Evolutionary conservation across 768 basidiomycete species (phyloP).

Genomic region (Sarcodon sp.): DNA sequence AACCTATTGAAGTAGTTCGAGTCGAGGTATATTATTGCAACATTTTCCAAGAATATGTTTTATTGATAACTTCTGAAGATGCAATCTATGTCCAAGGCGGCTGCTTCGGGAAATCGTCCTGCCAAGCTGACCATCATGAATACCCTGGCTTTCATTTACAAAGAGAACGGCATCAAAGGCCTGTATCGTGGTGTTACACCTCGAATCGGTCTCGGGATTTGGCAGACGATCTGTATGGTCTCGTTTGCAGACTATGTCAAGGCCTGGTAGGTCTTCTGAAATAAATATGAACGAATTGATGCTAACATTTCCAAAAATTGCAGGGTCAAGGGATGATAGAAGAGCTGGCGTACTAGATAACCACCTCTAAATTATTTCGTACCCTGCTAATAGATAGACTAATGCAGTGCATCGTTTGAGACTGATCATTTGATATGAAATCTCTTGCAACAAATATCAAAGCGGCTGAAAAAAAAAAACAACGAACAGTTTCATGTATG

Average conservation of each 20-base stretch:
- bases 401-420: not conserved
- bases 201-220: conserved; percentile 89
- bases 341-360: not conserved
- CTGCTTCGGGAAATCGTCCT: conserved; percentile 65
- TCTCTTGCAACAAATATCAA: too few relatives aligned
- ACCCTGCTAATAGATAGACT: not conserved
- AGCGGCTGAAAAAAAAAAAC: too few relatives aligned
- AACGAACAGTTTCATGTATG: too few relatives aligned
- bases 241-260: conserved; percentile 96
- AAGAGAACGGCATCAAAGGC: conserved; percentile 91
- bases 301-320: not conserved
- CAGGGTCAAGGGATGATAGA: conserved; percentile 7
- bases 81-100: conserved; percentile 93
- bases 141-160: conserved; percentile 91
- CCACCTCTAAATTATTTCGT: too few relatives aligned
- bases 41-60: not conserved
- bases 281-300: not conserved
- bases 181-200: conserved; percentile 97
- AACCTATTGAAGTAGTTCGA: conserved; percentile 94
- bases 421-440: too few relatives aligned
- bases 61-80: conserved; percentile 38
- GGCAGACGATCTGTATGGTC: conserved; percentile 99
- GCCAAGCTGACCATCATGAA: conserved; percentile 87
- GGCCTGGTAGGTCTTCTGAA: conserved; percentile 38
- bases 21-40: conserved; percentile 56